Percentiles rank a stretch among this genome's conserved stretches.
phyloP scores from a whole-genome alignment of 495 filamentous ascomycete genomes.

The Cladorrhinum samala region DNA sequence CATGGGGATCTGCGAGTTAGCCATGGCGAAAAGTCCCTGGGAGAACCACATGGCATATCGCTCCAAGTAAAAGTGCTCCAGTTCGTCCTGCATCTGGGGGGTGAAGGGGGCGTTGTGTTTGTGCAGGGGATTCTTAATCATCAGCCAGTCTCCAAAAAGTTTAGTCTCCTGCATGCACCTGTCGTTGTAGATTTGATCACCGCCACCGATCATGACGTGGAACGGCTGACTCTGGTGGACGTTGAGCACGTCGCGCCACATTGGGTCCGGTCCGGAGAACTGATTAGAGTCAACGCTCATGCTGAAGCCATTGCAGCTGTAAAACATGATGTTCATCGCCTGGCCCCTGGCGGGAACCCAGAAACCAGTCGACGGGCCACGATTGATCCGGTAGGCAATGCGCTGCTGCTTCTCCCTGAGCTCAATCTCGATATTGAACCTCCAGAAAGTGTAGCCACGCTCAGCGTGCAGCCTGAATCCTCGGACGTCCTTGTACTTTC shows the following conservation, averaged over 20 bases:
- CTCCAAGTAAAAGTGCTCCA: slow-evolving; percentile 81
- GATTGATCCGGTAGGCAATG: slow-evolving; percentile 93
- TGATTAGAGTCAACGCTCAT: slow-evolving; percentile 66
- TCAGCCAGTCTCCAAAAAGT: slow-evolving; percentile 75
- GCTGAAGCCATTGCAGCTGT: slow-evolving; percentile 96
- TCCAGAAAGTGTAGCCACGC: slow-evolving; percentile 89
- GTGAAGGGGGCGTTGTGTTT: slow-evolving; percentile 72
- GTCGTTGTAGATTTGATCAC: slow-evolving; percentile 97
- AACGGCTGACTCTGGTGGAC: slow-evolving; percentile 88
- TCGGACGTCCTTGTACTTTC: slow-evolving; percentile 70
- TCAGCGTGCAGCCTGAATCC: slow-evolving; percentile 81
- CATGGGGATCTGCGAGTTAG: slow-evolving; percentile 94
- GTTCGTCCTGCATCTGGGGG: slow-evolving; percentile 69
- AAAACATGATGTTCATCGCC: slow-evolving; percentile 97
- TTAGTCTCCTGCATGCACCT: slow-evolving; percentile 63
- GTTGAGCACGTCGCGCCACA: slow-evolving; percentile 95
- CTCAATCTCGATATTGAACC: slow-evolving; percentile 91
- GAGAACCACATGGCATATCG: slow-evolving; percentile 90
- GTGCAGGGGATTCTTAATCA: slow-evolving; percentile 69
- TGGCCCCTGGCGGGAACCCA: slow-evolving; percentile 86
- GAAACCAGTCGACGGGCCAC: slow-evolving; percentile 81
- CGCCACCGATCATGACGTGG: slow-evolving; percentile 97
- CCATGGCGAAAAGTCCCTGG: slow-evolving; percentile 87
- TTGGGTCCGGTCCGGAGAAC: slow-evolving; percentile 86
- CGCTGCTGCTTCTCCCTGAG: slow-evolving; percentile 67